These are phyloP conservation scores for Wickerhamiella shivajii DNA, from an alignment of 805 yeast genomes.

Conservation along the genomic window DNA sequence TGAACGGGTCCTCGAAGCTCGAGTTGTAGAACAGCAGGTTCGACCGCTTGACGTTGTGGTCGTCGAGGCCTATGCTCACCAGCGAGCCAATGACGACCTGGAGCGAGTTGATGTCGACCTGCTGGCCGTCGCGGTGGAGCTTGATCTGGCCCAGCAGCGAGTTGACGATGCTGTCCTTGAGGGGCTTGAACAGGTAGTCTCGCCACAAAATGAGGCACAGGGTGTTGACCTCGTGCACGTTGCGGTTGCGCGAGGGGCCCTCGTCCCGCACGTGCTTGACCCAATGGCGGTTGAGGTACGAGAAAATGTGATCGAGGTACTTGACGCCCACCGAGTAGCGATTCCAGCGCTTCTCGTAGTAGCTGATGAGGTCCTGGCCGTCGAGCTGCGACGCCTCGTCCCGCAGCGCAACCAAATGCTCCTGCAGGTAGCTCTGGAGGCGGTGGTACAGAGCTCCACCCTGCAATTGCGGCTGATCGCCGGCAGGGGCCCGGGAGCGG, in stretches of 20 bases:
- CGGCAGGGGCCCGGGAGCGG: slow-evolving; percentile 13
- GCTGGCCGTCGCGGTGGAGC: slow-evolving; percentile 63
- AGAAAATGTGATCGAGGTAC: slow-evolving; percentile 81
- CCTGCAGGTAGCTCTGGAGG: slow-evolving; percentile 48
- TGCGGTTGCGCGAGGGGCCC: slow-evolving; percentile 47
- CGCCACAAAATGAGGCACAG: slow-evolving; percentile 82
- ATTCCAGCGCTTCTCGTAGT: slow-evolving; percentile 79
- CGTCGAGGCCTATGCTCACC: slow-evolving; percentile 81
- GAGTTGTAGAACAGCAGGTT: slow-evolving; percentile 70
- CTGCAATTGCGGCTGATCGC: slow-evolving; percentile 34
- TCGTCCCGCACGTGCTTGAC: slow-evolving; percentile 90
- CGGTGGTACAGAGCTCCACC: slow-evolving; percentile 81
- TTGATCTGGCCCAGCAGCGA: slow-evolving; percentile 68
- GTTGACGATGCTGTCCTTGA: slow-evolving; percentile 42
- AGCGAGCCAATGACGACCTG: slow-evolving; percentile 70
- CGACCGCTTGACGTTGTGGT: slow-evolving; percentile 73
- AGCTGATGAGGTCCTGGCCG: slow-evolving; percentile 39
- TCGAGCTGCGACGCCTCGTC: slow-evolving; percentile 12
- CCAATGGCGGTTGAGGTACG: slow-evolving; percentile 95
- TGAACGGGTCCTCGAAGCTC: slow-evolving; percentile 62
- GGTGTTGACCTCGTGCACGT: slow-evolving; percentile 82
- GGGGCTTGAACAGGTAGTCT: slow-evolving; percentile 56
- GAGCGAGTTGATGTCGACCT: slow-evolving; percentile 50
- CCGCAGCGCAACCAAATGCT: slow-evolving; percentile 29
- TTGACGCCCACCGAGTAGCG: slow-evolving; percentile 85